Evolutionary conservation across 345 rosid genomes (phyloP), one percentile per base, ranked within the genome.

Genomic region (Psidium guajava): DNA sequence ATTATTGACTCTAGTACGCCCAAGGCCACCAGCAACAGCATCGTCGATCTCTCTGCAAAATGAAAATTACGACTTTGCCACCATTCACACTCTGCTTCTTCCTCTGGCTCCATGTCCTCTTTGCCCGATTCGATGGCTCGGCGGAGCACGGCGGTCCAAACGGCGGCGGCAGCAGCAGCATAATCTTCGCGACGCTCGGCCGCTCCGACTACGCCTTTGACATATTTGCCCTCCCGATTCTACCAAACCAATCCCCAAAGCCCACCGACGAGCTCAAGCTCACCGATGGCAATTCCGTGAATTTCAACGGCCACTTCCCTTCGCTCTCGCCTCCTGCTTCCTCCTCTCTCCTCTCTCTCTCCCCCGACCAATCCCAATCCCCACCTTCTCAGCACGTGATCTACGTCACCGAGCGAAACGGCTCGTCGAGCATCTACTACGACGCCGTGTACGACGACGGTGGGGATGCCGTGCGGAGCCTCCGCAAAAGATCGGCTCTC

Each of bases 241-340:
- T 12, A 9, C 57, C 47, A 13, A 11, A 18, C 47, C 80, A 6
- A 18, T 86, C 91, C 1, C 91, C 94, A 8, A 54, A 90, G 18
- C 82, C 59, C 16, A 28, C 90, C 81, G 7, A 80, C 16, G 98
- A 96, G 88, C 44, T 92, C 82, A 92, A 82, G 16, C 74, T 96
- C 91, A 95, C 98, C 85, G 98, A 96, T 77, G 96, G 98, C 14
- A 69, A 87, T 47, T 92, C 96, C 0, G 91, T 96, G 13, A 96
- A 96, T 50, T 96, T 93, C 90, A 96, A 96, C 90, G 99, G 99
- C 18, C 91, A 93, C 83, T 96, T 95, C 85, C 97, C 98, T 9
- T 88, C 94, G n/a, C 51, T 86, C 6, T 90, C 94, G 13, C 84
- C 98, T 15, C 56, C 91, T 10, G 58, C 52, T 88, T 87, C 51